Base-by-base conservation (phyloP, 1,284 basidiomycete species). In the Stygiomarasmius scandens region DNA sequence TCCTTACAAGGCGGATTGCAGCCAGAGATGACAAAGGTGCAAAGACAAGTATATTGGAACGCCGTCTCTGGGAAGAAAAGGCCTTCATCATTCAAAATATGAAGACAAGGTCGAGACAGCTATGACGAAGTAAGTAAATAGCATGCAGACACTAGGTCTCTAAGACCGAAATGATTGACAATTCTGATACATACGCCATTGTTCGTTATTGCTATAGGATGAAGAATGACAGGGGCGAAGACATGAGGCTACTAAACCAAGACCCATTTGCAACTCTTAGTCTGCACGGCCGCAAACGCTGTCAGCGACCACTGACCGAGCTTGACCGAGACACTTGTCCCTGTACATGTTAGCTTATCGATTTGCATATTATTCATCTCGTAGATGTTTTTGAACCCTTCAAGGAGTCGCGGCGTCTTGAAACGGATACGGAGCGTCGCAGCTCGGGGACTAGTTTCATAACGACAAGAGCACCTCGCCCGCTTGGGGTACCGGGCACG, bases 371-470 rank as follows among this genome's bases (percentile, higher is more conserved):
- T n/a, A n/a, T n/a, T n/a, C n/a, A 27, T 49, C 45, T 56, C 44
- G 49, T 69, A 90, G 86, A 84, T 79, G 77, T 74, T 90, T 64
- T 78, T 79, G 52, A 78, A 81, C 49, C 77, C 78, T n/a, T 84
- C 85, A 81, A 77, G 63, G 89, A 91, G 61, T 67, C 92, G 43
- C 71, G 70, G 29, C 81, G 77, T 61, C 92, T 92, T 65, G 89
- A 92, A 64, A 64, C 64, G 14, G 83, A 89, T n/a, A 55, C 79
- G 86, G 45, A 85, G 78, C 10, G 68, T 91, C 6, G 75, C 82
- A 8, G 87, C 88, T 10, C 92, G 90, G 89, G 90, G 80, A 22
- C 76, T 93, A n/a, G 69, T 86, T 32, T 71, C 80, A 50, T 83
- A 82, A 63, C 90, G 93, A 68, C 90, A 93, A 71, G 66, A 73